Conservation (phyloP, 768 basidiomycete genomes). For the Cantharellus anzutake region DNA sequence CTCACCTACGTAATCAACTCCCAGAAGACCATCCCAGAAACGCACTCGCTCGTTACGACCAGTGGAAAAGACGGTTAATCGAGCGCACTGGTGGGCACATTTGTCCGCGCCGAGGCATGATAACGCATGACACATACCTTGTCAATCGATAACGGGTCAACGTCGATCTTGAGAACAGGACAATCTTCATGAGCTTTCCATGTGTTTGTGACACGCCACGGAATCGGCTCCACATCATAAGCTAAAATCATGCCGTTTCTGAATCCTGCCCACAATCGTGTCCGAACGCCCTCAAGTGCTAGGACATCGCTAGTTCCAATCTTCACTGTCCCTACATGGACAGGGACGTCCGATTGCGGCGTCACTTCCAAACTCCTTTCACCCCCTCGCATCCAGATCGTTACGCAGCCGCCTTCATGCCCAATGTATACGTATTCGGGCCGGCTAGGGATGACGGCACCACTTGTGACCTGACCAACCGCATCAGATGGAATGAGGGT, state of each 20-base stretch:
- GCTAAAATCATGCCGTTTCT: slow-evolving; percentile 65
- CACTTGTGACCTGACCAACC: slow-evolving; percentile 68
- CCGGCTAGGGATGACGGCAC: slow-evolving; percentile 50
- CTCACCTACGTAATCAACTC: slow-evolving; percentile 74
- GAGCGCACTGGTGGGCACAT: slow-evolving; percentile 11
- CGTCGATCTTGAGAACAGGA: slow-evolving; percentile 42
- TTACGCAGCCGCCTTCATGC: slow-evolving; percentile 81
- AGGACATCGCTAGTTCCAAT: slow-evolving; percentile 68
- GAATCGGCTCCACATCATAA: slow-evolving; percentile 52
- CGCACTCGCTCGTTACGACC: slow-evolving; percentile 53
- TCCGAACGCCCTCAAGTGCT: slow-evolving; percentile 65
- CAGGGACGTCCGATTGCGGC: background rate
- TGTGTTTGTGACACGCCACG: slow-evolving; percentile 74
- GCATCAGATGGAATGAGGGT: slow-evolving; percentile 15
- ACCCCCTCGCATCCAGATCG: slow-evolving; percentile 39
- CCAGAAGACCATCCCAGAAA: slow-evolving; percentile 83
- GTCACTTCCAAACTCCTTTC: too few relatives aligned
- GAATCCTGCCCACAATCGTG: slow-evolving; percentile 73
- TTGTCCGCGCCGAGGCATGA: background rate
- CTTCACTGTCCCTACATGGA: slow-evolving; percentile 44
- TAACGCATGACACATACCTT: slow-evolving; percentile 24
- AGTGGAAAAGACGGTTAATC: slow-evolving; percentile 53
- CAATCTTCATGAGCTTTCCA: slow-evolving; percentile 64
- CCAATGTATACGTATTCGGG: slow-evolving; percentile 60
- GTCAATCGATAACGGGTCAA: slow-evolving; percentile 61